These are phyloP conservation scores for Fusarium sp. DNA, from an alignment of 2,329 filamentous ascomycete genomes.

Conservation along the genomic window DNA sequence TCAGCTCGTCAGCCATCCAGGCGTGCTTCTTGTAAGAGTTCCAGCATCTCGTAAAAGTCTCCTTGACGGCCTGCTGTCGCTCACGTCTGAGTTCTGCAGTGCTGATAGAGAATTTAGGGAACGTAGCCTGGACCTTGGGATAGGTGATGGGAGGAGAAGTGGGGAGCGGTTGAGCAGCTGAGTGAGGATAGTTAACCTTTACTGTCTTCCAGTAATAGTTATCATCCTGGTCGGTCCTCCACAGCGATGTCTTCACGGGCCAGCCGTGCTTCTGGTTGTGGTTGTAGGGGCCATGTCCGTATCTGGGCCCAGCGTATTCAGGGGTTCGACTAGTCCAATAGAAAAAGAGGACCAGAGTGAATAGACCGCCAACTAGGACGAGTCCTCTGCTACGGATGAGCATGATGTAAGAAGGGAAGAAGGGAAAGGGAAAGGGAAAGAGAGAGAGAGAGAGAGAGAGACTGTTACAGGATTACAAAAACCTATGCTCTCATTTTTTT, in stretches of 20 bases:
- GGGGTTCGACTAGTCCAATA: conserved; percentile 30
- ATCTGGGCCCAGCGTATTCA: conserved; percentile 26
- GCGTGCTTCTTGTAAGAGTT: conserved; percentile 67
- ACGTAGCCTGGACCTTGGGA: conserved; percentile 48
- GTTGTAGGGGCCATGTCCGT: conserved; percentile 33
- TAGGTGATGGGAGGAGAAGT: conserved; percentile 41
- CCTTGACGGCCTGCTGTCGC: conserved; percentile 53
- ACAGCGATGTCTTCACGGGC: conserved; percentile 35
- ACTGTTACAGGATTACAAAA: conserved; percentile 2
- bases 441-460: background rate
- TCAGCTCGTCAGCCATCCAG: conserved; percentile 71
- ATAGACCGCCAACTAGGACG: conserved; percentile 32
- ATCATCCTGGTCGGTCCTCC: conserved; percentile 39
- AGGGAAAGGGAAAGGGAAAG: background rate
- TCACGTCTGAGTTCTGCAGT: conserved; percentile 46
- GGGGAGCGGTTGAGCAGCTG: conserved; percentile 46
- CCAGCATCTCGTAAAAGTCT: conserved; percentile 57
- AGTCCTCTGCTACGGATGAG: conserved; percentile 37
- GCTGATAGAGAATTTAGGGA: conserved; percentile 42
- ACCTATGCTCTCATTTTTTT: background rate
- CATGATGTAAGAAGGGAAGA: conserved; percentile 20
- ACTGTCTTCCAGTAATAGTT: conserved; percentile 45
- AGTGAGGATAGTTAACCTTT: conserved; percentile 42
- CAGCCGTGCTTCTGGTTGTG: conserved; percentile 37
- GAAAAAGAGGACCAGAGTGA: conserved; percentile 37